Evolutionary conservation across 2,329 filamentous ascomycete species (phyloP), one percentile per base, ranked within the genome.

Genomic region (Curvularia eragrostidis): DNA sequence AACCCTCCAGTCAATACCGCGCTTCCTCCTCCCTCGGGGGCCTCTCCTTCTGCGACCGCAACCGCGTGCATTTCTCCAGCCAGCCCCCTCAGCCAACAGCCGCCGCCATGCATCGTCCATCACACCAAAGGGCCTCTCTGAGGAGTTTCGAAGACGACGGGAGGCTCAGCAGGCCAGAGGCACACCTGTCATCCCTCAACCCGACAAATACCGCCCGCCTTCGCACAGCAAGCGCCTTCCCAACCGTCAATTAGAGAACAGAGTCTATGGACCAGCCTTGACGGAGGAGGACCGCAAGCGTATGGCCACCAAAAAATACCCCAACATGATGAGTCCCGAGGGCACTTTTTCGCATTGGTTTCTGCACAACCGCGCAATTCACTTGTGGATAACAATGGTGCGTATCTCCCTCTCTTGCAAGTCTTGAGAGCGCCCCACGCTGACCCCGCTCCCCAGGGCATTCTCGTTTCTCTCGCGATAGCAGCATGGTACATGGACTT

Each of bases 281-380:
- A 87, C 86, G 15, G 80, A 83, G 19, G 84, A 88, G 50, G 89
- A 96, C 76, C 79, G 82, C 49, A 80, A 84, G 61, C 84, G 83
- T 59, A 91, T 91, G 81, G 84, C 82, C 65, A 85, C 79, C 63
- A 90, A 86, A 76, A 82, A 90, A 63, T 98, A 98, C 75, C 95
- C 95, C 1, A 89, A 93, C 68, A 88, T 96, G 84, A 93, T 96
- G 83, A 90, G 94, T 46, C 88, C 93, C 0, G 83, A 89, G 72
- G 91, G 92, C 5, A 91, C 90, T 0, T 92, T 91, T 77, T 84
- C 91, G 79, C 85, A 94, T 77, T 93, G 89, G 86, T 93, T 98
- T 77, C 82, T 96, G 74, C 88, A 91, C 66, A 94, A 87, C 75
- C 85, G 85, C 58, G 80, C 80, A 54, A 85, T 98, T 55, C 94